These are phyloP conservation scores for Zangia roseola DNA, from an alignment of 768 basidiomycete genomes.

Conservation along the genomic window DNA sequence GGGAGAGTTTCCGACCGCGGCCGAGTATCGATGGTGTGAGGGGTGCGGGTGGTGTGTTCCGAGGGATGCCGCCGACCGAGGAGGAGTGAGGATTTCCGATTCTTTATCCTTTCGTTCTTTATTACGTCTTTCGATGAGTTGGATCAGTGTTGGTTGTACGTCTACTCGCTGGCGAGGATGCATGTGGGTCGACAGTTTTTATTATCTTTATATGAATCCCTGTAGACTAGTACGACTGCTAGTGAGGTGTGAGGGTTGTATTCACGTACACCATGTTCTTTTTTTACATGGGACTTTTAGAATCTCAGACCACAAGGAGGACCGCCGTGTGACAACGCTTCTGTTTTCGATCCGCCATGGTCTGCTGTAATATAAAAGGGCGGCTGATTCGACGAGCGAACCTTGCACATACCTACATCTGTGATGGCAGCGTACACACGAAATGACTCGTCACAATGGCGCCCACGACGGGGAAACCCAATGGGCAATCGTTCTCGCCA, in stretches of 20 bases:
- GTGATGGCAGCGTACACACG: constrained; percentile 20
- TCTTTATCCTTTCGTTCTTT: background rate
- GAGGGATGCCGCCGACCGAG: constrained; percentile 27
- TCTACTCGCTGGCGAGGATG: constrained; percentile 24
- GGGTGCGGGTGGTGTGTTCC: constrained; percentile 9
- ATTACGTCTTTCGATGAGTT: background rate
- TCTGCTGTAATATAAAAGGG: constrained; percentile 5
- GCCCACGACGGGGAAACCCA: constrained; percentile 16
- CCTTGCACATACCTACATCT: background rate
- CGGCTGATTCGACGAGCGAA: background rate
- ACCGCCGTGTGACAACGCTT: too few species aligned
- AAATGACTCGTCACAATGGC: constrained; percentile 1
- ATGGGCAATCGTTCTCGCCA: background rate
- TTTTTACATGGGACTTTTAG: too few species aligned
- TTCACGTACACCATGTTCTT: too few species aligned
- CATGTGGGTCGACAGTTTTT: constrained; percentile 1
- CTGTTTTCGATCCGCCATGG: too few species aligned
- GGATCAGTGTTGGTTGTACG: background rate
- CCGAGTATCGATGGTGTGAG: constrained; percentile 59
- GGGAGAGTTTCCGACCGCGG: constrained; percentile 84
- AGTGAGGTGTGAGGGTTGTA: too few species aligned
- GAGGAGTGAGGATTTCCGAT: constrained; percentile 19
- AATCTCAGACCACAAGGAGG: too few species aligned
- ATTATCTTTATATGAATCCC: constrained; percentile 24
- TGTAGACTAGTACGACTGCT: constrained; percentile 9